phyloP scores from a whole-genome alignment of 805 yeast species.

The Schizosaccharomyces japonicus region DNA sequence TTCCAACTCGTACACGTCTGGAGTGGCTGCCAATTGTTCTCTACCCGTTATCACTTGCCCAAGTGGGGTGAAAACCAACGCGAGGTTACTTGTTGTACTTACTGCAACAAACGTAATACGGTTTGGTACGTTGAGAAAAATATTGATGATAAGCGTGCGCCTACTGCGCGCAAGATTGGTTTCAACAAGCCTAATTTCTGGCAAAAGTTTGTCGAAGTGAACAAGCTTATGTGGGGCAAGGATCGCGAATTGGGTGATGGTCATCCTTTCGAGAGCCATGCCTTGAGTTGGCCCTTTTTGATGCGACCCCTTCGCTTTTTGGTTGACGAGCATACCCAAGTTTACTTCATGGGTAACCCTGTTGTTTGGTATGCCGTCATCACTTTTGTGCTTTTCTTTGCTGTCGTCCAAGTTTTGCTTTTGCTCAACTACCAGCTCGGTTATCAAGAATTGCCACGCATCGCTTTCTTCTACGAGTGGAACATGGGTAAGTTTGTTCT shows the following conservation, averaged over 20 bases:
- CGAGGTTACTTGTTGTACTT: constrained; percentile 68
- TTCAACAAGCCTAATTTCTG: constrained; percentile 22
- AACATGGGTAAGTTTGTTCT: constrained; percentile 22
- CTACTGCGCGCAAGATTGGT: constrained; percentile 15
- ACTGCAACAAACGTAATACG: constrained; percentile 43
- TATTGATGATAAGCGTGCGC: constrained; percentile 11
- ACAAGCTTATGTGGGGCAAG: constrained; percentile 29
- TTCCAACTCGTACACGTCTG: constrained; percentile 47
- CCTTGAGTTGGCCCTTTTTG: constrained; percentile 39
- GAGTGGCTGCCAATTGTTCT: constrained; percentile 43
- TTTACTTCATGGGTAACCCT: constrained; percentile 44
- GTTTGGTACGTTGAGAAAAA: constrained; percentile 55
- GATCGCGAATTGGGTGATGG: constrained; percentile 25
- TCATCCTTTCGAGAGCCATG: constrained; percentile 30
- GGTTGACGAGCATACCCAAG: constrained; percentile 21
- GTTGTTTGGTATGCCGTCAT: constrained; percentile 29
- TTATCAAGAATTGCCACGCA: constrained; percentile 13
- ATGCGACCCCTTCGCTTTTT: constrained; percentile 37
- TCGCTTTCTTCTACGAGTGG: constrained; percentile 15
- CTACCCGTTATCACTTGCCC: constrained; percentile 59
- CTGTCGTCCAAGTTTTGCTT: constrained; percentile 13
- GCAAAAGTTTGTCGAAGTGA: constrained; percentile 31
- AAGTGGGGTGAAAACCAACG: constrained; percentile 64
- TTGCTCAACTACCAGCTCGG: constrained; percentile 21
- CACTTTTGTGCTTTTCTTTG: constrained; percentile 14